Evolutionary conservation across 169 alveolate genomes (phyloP).

Genomic region (Cryptosporidium viatorum): DNA sequence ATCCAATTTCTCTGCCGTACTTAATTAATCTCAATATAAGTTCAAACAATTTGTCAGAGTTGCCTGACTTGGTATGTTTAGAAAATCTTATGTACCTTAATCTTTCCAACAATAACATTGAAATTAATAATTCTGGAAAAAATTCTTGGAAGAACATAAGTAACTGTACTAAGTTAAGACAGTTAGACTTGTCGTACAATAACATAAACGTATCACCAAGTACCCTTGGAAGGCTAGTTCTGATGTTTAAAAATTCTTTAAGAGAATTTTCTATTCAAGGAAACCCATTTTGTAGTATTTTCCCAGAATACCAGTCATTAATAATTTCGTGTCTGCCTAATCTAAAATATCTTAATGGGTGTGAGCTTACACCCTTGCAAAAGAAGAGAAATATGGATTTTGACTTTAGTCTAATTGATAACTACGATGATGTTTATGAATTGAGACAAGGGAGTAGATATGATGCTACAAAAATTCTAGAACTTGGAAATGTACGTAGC

Average conservation of each 20-base stretch:
- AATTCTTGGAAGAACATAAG: conserved; percentile 27
- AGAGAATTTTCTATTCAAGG: conserved; percentile 17
- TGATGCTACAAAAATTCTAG: conserved; percentile 34
- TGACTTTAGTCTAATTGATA: conserved; percentile 16
- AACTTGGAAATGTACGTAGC: conserved; percentile 2
- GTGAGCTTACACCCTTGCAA: conserved; percentile 1
- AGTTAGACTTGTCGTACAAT: conserved; percentile 30
- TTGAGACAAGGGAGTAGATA: conserved; percentile 56
- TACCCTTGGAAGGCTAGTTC: conserved; percentile 7
- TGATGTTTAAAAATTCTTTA: conserved; percentile 22
- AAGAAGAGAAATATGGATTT: conserved; percentile 19
- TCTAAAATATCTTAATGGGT: conserved; percentile 29
- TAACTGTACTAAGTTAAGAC: conserved; percentile 31
- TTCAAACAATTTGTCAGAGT: conserved; percentile 6
- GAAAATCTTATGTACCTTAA: conserved; percentile 33
- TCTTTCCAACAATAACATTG: conserved; percentile 34
- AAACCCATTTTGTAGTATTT: conserved; percentile 50
- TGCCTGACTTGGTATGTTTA: conserved; percentile 44
- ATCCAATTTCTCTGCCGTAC: conserved; percentile 40
- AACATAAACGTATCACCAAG: conserved; percentile 44
- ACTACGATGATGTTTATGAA: conserved; percentile 65
- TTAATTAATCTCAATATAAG: conserved; percentile 26
- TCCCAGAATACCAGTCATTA: conserved; percentile 66
- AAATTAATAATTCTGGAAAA: neutral
- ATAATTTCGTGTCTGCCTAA: conserved; percentile 23